Conservation (phyloP, 2,329 filamentous ascomycete genomes). For the Aspergillus persii region DNA sequence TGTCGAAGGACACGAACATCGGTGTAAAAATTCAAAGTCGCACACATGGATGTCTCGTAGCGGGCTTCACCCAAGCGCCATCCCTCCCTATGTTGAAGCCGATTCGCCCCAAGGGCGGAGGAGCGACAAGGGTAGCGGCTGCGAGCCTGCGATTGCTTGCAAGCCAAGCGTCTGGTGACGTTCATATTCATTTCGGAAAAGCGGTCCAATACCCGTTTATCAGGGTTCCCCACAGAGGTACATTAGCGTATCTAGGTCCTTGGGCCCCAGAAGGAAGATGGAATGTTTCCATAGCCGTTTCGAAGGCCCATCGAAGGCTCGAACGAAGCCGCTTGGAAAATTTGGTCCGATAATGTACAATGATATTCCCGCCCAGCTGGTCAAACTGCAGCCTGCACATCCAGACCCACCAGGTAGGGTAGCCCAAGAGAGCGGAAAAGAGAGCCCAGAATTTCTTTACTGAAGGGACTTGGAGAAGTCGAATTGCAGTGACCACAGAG, state of each 20-base stretch:
- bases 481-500: conserved; percentile 15
- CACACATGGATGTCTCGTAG: conserved; percentile 15
- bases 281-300: conserved; percentile 16
- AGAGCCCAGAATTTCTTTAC: neutral
- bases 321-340: conserved; percentile 9
- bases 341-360: conserved; percentile 12
- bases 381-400: neutral
- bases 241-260: conserved; percentile 12
- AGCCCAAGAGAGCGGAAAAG: neutral
- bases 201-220: conserved; percentile 22
- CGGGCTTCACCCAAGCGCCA: conserved; percentile 4
- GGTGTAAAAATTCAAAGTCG: conserved; percentile 12
- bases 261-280: conserved; percentile 6
- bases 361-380: neutral
- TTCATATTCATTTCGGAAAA: conserved; percentile 22
- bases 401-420: neutral
- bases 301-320: conserved; percentile 20
- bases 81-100: conserved; percentile 9
- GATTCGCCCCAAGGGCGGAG: conserved; percentile 7
- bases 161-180: conserved; percentile 18
- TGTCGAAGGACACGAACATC: conserved; percentile 1
- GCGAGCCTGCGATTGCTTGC: conserved; percentile 16
- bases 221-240: conserved; percentile 21
- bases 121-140: conserved; percentile 7
- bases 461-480: conserved; percentile 9